phyloP scores from a whole-genome alignment of 2,329 filamentous ascomycete species.

The Colletotrichum salicis region DNA sequence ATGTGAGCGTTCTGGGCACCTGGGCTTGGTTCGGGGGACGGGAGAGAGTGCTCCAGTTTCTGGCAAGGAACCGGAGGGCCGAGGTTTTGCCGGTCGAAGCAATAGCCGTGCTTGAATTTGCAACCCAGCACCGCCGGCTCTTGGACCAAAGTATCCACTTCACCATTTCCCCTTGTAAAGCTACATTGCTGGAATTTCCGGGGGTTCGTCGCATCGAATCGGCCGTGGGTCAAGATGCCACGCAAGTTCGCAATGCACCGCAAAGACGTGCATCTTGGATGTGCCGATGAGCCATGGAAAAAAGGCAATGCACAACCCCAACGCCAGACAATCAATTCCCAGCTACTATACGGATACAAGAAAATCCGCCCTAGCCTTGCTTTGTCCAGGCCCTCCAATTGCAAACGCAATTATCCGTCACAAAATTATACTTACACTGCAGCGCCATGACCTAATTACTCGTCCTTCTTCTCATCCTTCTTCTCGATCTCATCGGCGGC shows the following conservation, averaged over 20 bases:
- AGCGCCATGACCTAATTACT: conserved; percentile 25
- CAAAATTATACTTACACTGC: conserved; percentile 21
- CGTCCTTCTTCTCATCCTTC: conserved; percentile 30
- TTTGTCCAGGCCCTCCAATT: neutral
- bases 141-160: conserved; percentile 23
- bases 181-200: conserved; percentile 14
- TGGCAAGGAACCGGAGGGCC: conserved; percentile 13
- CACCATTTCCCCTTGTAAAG: conserved; percentile 11
- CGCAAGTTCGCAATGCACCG: neutral
- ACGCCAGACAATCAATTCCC: conserved; percentile 31
- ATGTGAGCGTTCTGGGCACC: conserved; percentile 26
- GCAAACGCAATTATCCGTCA: neutral
- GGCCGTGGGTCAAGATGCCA: neutral
- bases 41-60: conserved; percentile 32
- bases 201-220: neutral
- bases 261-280: neutral
- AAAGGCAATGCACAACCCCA: conserved; percentile 2
- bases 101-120: conserved; percentile 36
- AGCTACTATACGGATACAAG: conserved; percentile 23
- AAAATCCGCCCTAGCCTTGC: conserved; percentile 14
- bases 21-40: conserved; percentile 14
- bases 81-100: conserved; percentile 32
- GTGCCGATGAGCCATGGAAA: neutral
- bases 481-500: conserved; percentile 35
- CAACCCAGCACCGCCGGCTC: conserved; percentile 11